These are phyloP conservation scores for Plasmodium knowlesi DNA, from an alignment of 169 alveolate species.

Conservation along the genomic window DNA sequence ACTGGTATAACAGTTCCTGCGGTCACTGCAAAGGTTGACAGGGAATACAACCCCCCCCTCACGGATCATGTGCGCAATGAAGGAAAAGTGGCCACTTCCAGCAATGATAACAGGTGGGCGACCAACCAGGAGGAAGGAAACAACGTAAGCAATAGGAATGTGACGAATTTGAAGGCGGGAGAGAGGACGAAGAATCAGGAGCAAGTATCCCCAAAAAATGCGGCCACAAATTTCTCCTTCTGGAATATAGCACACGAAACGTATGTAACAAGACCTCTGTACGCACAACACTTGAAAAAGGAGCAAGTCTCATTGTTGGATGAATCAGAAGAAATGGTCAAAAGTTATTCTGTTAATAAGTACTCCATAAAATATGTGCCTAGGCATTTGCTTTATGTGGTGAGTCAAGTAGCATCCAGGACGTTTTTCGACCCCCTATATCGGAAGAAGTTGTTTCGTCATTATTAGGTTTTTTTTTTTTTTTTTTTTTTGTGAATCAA, in stretches of 20 bases:
- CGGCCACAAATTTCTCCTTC: conserved; percentile 30
- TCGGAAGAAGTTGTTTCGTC: conserved; percentile 51
- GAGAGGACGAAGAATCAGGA: conserved; percentile 22
- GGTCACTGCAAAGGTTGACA: not conserved
- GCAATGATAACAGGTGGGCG: not conserved
- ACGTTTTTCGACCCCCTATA: conserved; percentile 64
- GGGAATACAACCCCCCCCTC: not conserved
- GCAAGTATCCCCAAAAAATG: not conserved
- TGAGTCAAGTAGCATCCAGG: conserved; percentile 72
- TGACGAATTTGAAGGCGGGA: not conserved
- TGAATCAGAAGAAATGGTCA: conserved; percentile 73
- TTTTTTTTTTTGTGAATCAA: not conserved
- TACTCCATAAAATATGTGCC: conserved; percentile 73
- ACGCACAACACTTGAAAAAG: conserved; percentile 38
- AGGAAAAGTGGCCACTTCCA: not conserved
- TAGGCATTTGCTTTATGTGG: conserved; percentile 55
- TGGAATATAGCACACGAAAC: conserved; percentile 66
- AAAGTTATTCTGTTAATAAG: conserved; percentile 39
- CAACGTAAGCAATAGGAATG: not conserved
- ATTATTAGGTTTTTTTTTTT: conserved; percentile 14
- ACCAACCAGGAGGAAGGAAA: not conserved
- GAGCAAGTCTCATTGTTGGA: conserved; percentile 35
- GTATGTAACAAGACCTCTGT: conserved; percentile 57
- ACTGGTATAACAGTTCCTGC: not conserved
- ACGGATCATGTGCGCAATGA: not conserved